These are phyloP conservation scores for Chlorella ohadii DNA, from an alignment of 139 green algal genomes.

Conservation along the genomic window DNA sequence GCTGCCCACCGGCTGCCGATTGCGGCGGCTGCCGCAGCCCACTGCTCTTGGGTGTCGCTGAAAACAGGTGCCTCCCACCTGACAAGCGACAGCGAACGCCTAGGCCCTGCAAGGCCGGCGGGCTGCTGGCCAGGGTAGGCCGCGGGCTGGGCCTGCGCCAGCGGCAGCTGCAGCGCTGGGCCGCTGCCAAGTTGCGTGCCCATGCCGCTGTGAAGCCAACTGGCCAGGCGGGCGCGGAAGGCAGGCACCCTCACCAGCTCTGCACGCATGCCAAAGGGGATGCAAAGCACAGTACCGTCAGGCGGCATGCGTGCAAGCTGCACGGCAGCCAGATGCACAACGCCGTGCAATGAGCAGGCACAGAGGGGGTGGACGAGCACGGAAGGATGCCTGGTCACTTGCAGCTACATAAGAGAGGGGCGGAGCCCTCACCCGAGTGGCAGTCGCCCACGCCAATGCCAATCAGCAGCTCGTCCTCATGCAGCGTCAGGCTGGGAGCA, in stretches of 20 bases:
- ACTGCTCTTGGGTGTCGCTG: background rate
- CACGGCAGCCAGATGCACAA: too few species aligned
- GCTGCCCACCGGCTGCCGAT: background rate
- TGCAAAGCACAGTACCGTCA: too few species aligned
- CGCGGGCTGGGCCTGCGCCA: background rate
- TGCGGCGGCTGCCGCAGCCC: background rate
- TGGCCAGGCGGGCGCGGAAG: background rate
- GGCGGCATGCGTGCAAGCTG: too few species aligned
- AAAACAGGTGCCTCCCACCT: background rate
- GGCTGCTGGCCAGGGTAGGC: background rate
- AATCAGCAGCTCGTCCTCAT: background rate
- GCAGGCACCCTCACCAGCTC: background rate
- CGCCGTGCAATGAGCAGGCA: too few species aligned
- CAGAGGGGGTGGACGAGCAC: too few species aligned
- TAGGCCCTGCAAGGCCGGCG: background rate
- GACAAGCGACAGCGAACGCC: background rate
- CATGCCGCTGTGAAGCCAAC: background rate
- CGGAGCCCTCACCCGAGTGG: background rate
- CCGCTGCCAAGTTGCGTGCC: background rate
- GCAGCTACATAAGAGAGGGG: too few species aligned
- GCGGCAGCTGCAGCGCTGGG: background rate
- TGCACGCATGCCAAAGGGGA: too few species aligned
- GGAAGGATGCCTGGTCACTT: too few species aligned
- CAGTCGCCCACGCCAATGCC: background rate
- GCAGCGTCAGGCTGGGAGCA: conserved; percentile 4